Evolutionary conservation across 352 stramenopile species (phyloP).

Genomic region (Poterioochromonas sp.): DNA sequence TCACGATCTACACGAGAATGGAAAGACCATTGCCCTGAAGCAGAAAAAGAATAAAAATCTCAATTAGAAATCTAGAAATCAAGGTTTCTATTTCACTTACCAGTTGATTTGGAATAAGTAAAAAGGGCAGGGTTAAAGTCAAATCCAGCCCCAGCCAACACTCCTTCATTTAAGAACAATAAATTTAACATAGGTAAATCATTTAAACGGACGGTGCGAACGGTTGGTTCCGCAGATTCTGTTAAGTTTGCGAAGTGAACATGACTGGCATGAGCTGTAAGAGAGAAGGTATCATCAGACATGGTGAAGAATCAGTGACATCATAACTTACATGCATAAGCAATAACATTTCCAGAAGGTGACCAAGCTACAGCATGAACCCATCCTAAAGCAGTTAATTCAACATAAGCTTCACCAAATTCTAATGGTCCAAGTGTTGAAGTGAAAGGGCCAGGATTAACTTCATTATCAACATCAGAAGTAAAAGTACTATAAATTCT

Average conservation of each 20-base stretch:
- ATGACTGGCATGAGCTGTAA: conserved; percentile 68
- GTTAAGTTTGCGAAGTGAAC: conserved; percentile 77
- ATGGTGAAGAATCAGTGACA: neutral
- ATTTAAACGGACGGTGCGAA: conserved; percentile 68
- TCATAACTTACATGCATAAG: conserved; percentile 64
- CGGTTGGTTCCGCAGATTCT: conserved; percentile 43
- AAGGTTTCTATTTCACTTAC: conserved; percentile 34
- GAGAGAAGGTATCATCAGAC: neutral
- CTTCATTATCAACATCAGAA: conserved; percentile 59
- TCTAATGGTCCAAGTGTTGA: conserved; percentile 46
- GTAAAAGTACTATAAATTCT: conserved; percentile 78
- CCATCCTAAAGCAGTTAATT: conserved; percentile 58
- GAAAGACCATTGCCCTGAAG: too few relatives aligned
- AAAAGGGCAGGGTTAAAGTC: conserved; percentile 84
- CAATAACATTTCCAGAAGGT: conserved; percentile 67
- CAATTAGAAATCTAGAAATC: conserved; percentile 12
- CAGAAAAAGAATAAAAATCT: neutral
- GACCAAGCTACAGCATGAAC: conserved; percentile 81
- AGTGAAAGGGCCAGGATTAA: conserved; percentile 62
- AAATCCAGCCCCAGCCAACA: conserved; percentile 70
- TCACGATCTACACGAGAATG: conserved; percentile 36
- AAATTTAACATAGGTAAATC: conserved; percentile 69
- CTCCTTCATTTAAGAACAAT: conserved; percentile 73
- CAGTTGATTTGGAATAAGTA: conserved; percentile 35
- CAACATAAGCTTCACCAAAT: conserved; percentile 50